phyloP scores from a whole-genome alignment of 179 eudicot genomes.

The Heliamphora pulchella region DNA sequence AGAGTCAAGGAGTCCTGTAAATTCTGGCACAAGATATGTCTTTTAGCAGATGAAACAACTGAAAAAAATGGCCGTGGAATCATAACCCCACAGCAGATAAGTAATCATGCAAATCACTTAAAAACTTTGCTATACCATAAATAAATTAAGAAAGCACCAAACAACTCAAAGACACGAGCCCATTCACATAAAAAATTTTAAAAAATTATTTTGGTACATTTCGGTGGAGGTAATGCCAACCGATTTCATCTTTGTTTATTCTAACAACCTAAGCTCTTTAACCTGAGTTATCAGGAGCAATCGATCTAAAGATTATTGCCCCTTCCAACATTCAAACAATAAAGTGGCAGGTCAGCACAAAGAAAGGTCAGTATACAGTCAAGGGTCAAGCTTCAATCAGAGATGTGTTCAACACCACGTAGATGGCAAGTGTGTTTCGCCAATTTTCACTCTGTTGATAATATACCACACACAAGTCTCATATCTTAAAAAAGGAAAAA shows the following conservation, averaged over 20 bases:
- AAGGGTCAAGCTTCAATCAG: slow-evolving; percentile 6
- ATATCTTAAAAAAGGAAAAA: background rate
- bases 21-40: background rate
- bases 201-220: slow-evolving; percentile 9
- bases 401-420: background rate
- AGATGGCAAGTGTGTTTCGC: background rate
- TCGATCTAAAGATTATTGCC: background rate
- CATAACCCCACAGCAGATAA: background rate
- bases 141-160: background rate
- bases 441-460: background rate
- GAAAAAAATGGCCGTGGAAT: background rate
- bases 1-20: background rate
- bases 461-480: background rate
- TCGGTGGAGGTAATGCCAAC: slow-evolving; percentile 18
- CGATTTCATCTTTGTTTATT: slow-evolving; percentile 6
- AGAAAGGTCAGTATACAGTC: slow-evolving; percentile 16
- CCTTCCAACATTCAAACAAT: slow-evolving; percentile 9
- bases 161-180: slow-evolving; percentile 15
- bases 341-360: slow-evolving; percentile 21
- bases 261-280: background rate
- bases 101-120: slow-evolving; percentile 14
- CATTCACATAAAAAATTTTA: slow-evolving; percentile 20
- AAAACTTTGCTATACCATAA: slow-evolving; percentile 14
- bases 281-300: slow-evolving; percentile 3
- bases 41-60: background rate